These are phyloP conservation scores for Dictyostelium firmibasis DNA, from an alignment of 78 protist genomes.

Conservation along the genomic window DNA sequence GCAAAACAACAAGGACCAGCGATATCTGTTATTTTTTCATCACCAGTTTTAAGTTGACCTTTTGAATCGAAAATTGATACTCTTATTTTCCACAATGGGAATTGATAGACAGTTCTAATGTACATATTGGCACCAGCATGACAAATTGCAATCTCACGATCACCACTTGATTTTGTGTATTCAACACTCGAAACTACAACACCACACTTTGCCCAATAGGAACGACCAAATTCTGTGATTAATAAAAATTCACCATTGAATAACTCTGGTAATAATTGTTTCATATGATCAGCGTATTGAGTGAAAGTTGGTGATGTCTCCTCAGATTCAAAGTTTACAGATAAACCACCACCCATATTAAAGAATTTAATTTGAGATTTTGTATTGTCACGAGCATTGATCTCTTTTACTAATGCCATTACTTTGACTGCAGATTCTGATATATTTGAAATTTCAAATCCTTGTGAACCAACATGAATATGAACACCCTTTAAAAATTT, in stretches of 20 bases:
- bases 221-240: conserved; percentile 64
- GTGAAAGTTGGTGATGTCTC: conserved; percentile 39
- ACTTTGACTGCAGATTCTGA: conserved; percentile 19
- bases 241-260: conserved; percentile 36
- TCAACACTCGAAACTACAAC: conserved; percentile 18
- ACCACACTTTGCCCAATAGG: conserved; percentile 69
- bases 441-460: conserved; percentile 49
- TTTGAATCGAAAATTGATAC: conserved; percentile 13
- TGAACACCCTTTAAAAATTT: conserved; percentile 38
- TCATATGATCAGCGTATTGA: conserved; percentile 14
- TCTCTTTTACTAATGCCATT: conserved; percentile 10
- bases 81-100: conserved; percentile 54
- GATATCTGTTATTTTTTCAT: conserved; percentile 15
- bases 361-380: conserved; percentile 31
- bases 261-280: conserved; percentile 16
- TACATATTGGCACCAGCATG: conserved; percentile 64
- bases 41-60: conserved; percentile 15
- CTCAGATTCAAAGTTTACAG: conserved; percentile 54
- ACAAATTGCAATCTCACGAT: conserved; percentile 28
- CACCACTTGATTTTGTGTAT: conserved; percentile 43
- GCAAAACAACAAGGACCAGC: conserved; percentile 80
- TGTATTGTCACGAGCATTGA: neutral
- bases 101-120: conserved; percentile 62
- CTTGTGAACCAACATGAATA: conserved; percentile 72
- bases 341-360: conserved; percentile 73